Evolutionary conservation across 257 asterid genomes (phyloP), one percentile per base, ranked within the genome.

Genomic region (Echites panduratus): DNA sequence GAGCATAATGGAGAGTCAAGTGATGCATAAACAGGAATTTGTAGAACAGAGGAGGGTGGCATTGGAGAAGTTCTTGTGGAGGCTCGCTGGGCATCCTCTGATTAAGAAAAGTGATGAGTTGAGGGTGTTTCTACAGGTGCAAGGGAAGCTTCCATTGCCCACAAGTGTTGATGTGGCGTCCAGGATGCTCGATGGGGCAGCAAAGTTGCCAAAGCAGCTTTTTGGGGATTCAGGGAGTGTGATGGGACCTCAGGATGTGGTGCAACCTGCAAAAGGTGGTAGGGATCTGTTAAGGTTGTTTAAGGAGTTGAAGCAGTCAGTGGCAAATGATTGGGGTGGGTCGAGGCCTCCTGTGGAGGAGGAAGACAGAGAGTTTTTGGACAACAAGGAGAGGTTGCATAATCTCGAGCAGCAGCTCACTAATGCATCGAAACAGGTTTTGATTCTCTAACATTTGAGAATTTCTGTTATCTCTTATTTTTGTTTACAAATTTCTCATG

Each of bases 1-100:
- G 81, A 95, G 98, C 57, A 75, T 95, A 19, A 95, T 95, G 65
- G 99, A 95, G 79, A 85, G 97, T 72, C 99, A 95, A 82, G 96
- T 95, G 57, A 95, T 92, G 99, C 96, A 95, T 81, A 92, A 92
- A 85, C 98, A 90, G 79, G 99, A 95, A 1, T 92, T 95, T 76
- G 94, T 92, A 76, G 99, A 92, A 86, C 99, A 92, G 88, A 86
- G 99, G 87, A 89, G 98, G 71, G 82, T 83, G 70, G 94, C 89
- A 56, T 62, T 95, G 87, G 98, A 95, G 87, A 90, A 87, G 85
- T 95, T 89, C 83, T 75, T 95, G 84, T 84, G 85, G 76, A 76
- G 96, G 81, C 88, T 95, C 26, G 91, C 97, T 0, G 75, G 29
- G 75, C 99, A 95, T 83, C 97, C 97, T 4, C 76, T 88, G 79